phyloP scores from a whole-genome alignment of 2,329 filamentous ascomycete species.

The Diaporthe sp. region DNA sequence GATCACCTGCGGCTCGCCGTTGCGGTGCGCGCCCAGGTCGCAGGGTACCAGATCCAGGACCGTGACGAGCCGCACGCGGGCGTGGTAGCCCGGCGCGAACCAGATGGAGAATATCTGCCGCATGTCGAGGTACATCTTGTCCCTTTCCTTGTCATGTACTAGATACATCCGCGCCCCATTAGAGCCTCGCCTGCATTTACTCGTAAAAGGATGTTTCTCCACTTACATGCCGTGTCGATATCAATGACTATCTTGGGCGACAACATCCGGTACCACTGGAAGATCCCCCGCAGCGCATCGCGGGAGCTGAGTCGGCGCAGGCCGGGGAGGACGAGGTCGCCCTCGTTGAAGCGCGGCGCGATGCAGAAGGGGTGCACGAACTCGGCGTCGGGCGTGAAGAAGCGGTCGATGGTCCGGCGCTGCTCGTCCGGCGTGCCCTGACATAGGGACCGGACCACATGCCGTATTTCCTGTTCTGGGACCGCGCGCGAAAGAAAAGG shows the following conservation, averaged over 20 bases:
- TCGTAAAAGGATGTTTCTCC: no score
- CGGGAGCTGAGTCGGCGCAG: slow-evolving; percentile 69
- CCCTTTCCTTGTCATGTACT: slow-evolving; percentile 77
- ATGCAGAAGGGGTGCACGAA: slow-evolving; percentile 86
- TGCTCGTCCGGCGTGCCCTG: slow-evolving; percentile 77
- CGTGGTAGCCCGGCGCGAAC: slow-evolving; percentile 80
- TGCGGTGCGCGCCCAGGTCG: slow-evolving; percentile 44
- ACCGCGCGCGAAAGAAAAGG: neutral
- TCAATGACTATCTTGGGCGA: slow-evolving; percentile 78
- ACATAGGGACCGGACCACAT: slow-evolving; percentile 76
- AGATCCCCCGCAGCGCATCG: slow-evolving; percentile 76
- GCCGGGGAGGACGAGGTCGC: slow-evolving; percentile 52
- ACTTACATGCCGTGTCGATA: slow-evolving; percentile 69
- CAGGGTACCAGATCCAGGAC: slow-evolving; percentile 69
- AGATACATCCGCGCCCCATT: neutral
- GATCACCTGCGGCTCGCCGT: slow-evolving; percentile 37
- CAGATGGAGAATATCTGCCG: slow-evolving; percentile 83
- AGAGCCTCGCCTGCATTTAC: neutral
- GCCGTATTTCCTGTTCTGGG: slow-evolving; percentile 69
- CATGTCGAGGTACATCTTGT: slow-evolving; percentile 80
- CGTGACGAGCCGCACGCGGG: slow-evolving; percentile 75
- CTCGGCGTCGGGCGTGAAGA: slow-evolving; percentile 78
- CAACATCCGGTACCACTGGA: slow-evolving; percentile 87
- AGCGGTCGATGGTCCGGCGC: slow-evolving; percentile 73
- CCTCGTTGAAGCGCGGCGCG: slow-evolving; percentile 66